A percentile compares a stretch with the other conserved stretches of the same genome.
Conservation (phyloP, 2,329 filamentous ascomycete species). For the Penicillium sp. region DNA sequence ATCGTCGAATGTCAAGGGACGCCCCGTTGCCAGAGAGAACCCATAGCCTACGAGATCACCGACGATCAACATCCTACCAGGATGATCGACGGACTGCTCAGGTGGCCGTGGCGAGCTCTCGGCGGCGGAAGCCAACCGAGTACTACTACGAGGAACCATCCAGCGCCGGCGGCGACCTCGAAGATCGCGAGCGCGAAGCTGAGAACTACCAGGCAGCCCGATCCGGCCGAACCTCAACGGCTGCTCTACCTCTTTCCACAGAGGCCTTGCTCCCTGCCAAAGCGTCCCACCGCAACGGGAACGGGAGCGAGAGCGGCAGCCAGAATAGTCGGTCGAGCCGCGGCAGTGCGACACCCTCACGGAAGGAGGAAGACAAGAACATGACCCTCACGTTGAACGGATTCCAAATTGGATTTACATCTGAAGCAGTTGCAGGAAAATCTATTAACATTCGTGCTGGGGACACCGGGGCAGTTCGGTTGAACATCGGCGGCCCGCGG, state of each 20-base stretch:
- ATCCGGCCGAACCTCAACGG: conserved; percentile 23
- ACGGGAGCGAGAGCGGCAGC: conserved; percentile 42
- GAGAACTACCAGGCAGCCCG: conserved; percentile 44
- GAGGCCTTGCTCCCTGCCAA: conserved; percentile 39
- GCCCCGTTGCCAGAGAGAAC: conserved; percentile 35
- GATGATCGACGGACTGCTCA: conserved; percentile 33
- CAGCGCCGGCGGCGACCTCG: conserved; percentile 29
- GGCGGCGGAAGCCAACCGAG: conserved; percentile 34
- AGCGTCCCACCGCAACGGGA: conserved; percentile 27
- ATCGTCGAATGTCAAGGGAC: conserved; percentile 35
- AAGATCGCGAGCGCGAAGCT: conserved; percentile 38
- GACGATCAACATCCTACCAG: conserved; percentile 35
- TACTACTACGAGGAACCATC: conserved; percentile 31
- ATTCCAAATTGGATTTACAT: conserved; percentile 41
- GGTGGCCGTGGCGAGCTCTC: conserved; percentile 36
- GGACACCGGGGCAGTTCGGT: conserved; percentile 38
- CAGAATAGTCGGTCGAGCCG: conserved; percentile 44
- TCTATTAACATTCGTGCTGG: conserved; percentile 42
- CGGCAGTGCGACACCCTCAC: conserved; percentile 37
- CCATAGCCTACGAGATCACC: conserved; percentile 32
- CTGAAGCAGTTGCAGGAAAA: conserved; percentile 39
- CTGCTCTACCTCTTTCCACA: conserved; percentile 33
- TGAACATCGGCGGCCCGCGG: conserved; percentile 41
- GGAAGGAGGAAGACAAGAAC: conserved; percentile 38
- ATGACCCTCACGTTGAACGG: conserved; percentile 44